Base-by-base conservation (phyloP, 768 basidiomycete genomes). In the Mycena epipterygia region DNA sequence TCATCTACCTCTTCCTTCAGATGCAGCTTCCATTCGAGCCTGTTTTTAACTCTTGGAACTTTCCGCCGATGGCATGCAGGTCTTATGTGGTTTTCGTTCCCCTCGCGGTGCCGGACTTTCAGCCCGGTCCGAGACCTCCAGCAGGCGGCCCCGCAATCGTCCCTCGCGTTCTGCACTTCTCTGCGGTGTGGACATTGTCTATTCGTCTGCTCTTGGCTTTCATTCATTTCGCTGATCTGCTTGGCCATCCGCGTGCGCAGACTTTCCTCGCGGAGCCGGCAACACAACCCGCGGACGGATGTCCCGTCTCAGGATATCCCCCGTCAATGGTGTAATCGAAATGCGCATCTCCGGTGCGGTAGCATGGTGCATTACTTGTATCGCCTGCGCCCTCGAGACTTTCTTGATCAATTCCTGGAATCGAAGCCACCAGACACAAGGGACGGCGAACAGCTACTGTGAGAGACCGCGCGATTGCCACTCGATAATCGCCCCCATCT, bases 1-100 rank as follows among this genome's bases (percentile, higher is more conserved):
- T 37, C 33, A 64, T 69, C 60, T 63, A 30, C 61, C 55, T 58
- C 48, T 69, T 37, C 35, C 55, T 69, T 42, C 42, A 52, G 35
- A 35, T 53, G 41, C 25, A 44, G 52, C 51, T 62, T 67, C 51
- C 52, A 46, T 63, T 63, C 21, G 23, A 58, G 61, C 49, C 27
- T 63, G 60, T 68, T 63, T 59, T 63, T 57, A 56, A 29, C 67
- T 62, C 53, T 35, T 25, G 30, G 61, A 69, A 57, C 17, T 37
- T 62, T 46, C 59, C 52, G n/a, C 33, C 25, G 25, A 27, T 51
- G 55, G 32, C 32, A 39, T 32, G 60, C 67, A 33, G 16, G 14
- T 32, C 13, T 55, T 19, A 13, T 14, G n/a, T n/a, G n/a, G n/a
- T n/a, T n/a, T n/a, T 16, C 19, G 25, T 42, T 59, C 39, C 49